Conservation (phyloP, 1,284 basidiomycete genomes). For the Naganishia albida region DNA sequence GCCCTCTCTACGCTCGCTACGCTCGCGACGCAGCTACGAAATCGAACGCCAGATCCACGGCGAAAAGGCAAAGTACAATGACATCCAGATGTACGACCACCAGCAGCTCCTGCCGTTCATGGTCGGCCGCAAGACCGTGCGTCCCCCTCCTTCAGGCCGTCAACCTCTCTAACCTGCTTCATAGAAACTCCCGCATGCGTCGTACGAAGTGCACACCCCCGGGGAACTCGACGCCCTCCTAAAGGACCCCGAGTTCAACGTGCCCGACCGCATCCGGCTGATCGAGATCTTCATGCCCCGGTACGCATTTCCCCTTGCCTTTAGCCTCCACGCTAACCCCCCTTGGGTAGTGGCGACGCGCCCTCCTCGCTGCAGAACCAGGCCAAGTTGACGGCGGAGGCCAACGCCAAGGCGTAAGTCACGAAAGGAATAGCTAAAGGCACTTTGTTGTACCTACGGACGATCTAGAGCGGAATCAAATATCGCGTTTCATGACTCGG, state of each 20-base stretch:
- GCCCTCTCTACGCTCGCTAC: neutral
- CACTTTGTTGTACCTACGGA: neutral
- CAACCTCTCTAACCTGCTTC: neutral
- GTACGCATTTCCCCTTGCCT: conserved; percentile 19
- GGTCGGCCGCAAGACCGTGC: conserved; percentile 38
- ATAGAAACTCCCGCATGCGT: conserved; percentile 42
- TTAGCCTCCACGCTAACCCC: neutral
- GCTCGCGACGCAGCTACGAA: conserved; percentile 31
- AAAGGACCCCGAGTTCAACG: conserved; percentile 47
- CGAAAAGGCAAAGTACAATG: conserved; percentile 53
- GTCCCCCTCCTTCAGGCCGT: neutral
- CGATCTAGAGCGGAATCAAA: too few relatives aligned
- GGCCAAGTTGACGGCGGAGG: conserved; percentile 53
- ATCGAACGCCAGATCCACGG: conserved; percentile 46
- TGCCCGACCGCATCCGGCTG: conserved; percentile 47
- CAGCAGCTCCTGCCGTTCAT: conserved; percentile 51
- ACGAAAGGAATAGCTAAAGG: neutral
- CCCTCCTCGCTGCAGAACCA: conserved; percentile 49
- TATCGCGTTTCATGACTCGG: neutral
- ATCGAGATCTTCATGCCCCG: conserved; percentile 53
- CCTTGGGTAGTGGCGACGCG: conserved; percentile 21
- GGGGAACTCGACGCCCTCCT: conserved; percentile 61
- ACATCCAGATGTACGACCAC: conserved; percentile 54
- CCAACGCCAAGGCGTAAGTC: conserved; percentile 35
- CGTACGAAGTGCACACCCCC: conserved; percentile 48